phyloP scores from a whole-genome alignment of 495 filamentous ascomycete genomes.

The Penicillium lagena region DNA sequence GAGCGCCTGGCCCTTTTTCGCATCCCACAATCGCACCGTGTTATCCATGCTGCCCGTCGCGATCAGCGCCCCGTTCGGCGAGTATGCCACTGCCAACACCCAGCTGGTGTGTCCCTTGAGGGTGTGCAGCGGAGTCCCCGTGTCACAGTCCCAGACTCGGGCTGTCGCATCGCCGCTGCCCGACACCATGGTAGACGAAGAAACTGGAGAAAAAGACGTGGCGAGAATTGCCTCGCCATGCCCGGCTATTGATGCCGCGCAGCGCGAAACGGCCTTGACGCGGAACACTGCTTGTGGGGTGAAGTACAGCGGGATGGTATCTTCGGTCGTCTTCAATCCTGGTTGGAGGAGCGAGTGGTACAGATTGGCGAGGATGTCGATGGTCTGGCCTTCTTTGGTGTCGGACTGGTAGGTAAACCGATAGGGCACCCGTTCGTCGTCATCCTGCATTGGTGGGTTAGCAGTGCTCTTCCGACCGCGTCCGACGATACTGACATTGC shows the following conservation, averaged over 20 bases:
- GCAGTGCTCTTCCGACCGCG: too few species aligned
- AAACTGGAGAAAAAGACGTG: constrained; percentile 78
- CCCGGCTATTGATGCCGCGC: constrained; percentile 80
- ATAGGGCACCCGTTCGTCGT: constrained; percentile 78
- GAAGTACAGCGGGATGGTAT: constrained; percentile 68
- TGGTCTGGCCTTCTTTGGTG: constrained; percentile 40
- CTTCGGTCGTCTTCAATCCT: constrained; percentile 62
- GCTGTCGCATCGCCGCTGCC: constrained; percentile 91
- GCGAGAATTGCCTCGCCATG: constrained; percentile 91
- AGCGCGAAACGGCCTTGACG: constrained; percentile 85
- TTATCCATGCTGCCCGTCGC: constrained; percentile 95
- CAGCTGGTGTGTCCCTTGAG: constrained; percentile 90
- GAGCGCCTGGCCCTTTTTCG: constrained; percentile 69
- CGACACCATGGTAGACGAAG: constrained; percentile 75
- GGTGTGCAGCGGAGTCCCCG: constrained; percentile 81
- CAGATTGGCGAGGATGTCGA: constrained; percentile 62
- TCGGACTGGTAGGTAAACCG: constrained; percentile 69
- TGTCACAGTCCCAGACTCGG: constrained; percentile 92
- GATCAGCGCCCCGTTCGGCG: constrained; percentile 71
- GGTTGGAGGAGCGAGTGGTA: constrained; percentile 65
- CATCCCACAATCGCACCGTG: constrained; percentile 84
- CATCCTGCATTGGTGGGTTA: constrained; percentile 40
- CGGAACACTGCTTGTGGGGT: constrained; percentile 93
- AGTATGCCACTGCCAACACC: constrained; percentile 85
- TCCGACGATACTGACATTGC: constrained; percentile 51